Conservation (phyloP, 2,329 filamentous ascomycete genomes). For the Rutstroemia sp. region DNA sequence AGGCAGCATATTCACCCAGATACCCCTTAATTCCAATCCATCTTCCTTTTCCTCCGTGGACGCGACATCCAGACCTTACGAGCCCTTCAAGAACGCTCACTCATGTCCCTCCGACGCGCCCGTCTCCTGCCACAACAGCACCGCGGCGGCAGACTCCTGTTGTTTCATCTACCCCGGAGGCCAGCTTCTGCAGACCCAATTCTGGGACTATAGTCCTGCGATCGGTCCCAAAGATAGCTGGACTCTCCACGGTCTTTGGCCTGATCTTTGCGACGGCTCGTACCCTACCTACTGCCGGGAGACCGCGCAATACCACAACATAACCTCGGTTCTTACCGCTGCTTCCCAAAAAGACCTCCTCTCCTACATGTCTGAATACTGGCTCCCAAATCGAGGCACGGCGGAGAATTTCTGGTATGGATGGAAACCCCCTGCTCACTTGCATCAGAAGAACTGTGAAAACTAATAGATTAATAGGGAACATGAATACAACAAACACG, state of each 20-base stretch:
- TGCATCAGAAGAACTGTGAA: neutral
- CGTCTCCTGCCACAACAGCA: conserved; percentile 58
- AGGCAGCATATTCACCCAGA: conserved; percentile 19
- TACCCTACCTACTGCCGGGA: conserved; percentile 61
- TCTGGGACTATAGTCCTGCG: conserved; percentile 64
- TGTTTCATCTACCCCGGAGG: conserved; percentile 71
- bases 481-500: conserved; percentile 72
- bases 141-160: conserved; percentile 55
- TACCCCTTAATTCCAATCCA: conserved; percentile 15
- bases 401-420: conserved; percentile 56
- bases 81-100: conserved; percentile 17
- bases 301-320: conserved; percentile 55
- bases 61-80: neutral
- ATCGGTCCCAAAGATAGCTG: conserved; percentile 60
- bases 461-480: conserved; percentile 27
- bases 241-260: conserved; percentile 66
- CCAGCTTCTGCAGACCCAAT: conserved; percentile 67
- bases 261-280: conserved; percentile 61
- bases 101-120: conserved; percentile 24
- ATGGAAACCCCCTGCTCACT: neutral
- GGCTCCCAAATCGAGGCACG: conserved; percentile 60
- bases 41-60: neutral
- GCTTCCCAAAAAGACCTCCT: conserved; percentile 50
- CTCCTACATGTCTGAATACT: conserved; percentile 51
- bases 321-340: conserved; percentile 52